Evolutionary conservation across 2,329 filamentous ascomycete genomes (phyloP).

Genomic region (Penicillium vulpinum): DNA sequence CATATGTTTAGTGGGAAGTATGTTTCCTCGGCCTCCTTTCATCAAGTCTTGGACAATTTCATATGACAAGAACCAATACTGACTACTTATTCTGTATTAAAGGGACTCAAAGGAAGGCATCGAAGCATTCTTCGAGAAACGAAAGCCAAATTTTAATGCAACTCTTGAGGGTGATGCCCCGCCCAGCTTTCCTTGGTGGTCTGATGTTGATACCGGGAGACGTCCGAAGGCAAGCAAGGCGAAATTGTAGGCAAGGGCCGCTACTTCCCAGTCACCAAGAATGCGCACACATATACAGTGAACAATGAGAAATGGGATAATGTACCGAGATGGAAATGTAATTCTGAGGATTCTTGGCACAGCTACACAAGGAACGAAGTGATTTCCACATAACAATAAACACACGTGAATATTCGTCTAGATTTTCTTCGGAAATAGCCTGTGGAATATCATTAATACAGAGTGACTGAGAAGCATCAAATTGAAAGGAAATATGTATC

Average conservation of each 20-base stretch:
- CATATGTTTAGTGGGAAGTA: conserved; percentile 12
- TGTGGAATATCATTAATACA: neutral
- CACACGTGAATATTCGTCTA: neutral
- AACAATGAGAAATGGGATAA: too few relatives aligned
- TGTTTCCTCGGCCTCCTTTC: neutral
- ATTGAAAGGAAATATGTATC: neutral
- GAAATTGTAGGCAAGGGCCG: neutral
- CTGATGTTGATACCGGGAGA: conserved; percentile 1
- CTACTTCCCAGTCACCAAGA: neutral
- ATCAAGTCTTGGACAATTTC: too few relatives aligned
- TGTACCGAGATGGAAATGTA: too few relatives aligned
- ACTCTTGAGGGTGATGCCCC: conserved; percentile 5
- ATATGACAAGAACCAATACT: neutral
- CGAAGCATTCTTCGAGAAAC: conserved; percentile 7
- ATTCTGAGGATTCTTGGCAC: neutral
- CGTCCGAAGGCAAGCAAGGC: conserved; percentile 1
- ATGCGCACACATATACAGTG: too few relatives aligned
- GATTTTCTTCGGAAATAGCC: neutral
- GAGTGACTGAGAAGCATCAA: neutral
- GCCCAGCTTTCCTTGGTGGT: conserved; percentile 9
- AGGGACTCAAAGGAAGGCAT: conserved; percentile 9
- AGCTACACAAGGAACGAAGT: neutral
- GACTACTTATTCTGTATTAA: neutral
- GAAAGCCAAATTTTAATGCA: conserved; percentile 2
- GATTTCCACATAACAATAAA: neutral